Conservation (phyloP, 2,329 filamentous ascomycete species). For the Boeremia lycopersici region DNA sequence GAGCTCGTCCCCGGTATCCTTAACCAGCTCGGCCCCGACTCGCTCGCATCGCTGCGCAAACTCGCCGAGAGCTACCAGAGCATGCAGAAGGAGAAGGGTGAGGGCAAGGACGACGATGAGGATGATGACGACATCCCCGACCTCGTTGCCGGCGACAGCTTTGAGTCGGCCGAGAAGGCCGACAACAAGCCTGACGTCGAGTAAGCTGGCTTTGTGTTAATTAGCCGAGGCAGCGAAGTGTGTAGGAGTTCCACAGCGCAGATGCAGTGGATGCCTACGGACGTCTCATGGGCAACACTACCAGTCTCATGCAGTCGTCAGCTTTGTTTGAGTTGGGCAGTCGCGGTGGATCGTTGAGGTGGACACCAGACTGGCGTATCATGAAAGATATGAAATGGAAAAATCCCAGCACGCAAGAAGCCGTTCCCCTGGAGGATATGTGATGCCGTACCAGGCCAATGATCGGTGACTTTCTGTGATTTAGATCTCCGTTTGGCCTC, state of each 20-base stretch:
- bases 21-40: conserved; percentile 99
- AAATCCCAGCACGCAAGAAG: conserved; percentile 35
- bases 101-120: conserved; percentile 67
- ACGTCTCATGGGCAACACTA: conserved; percentile 6
- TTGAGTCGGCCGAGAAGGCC: conserved; percentile 68
- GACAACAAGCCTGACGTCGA: conserved; percentile 73
- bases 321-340: conserved; percentile 30
- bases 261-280: conserved; percentile 27
- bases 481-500: background rate
- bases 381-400: conserved; percentile 46
- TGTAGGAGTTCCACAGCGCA: conserved; percentile 27
- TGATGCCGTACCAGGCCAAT: background rate
- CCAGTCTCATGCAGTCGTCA: conserved; percentile 25
- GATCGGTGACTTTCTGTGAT: background rate
- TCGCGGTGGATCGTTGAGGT: conserved; percentile 35
- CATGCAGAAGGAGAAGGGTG: conserved; percentile 91
- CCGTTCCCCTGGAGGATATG: background rate
- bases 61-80: conserved; percentile 99
- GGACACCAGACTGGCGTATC: conserved; percentile 42
- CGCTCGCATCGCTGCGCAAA: conserved; percentile 95
- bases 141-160: conserved; percentile 95
- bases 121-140: conserved; percentile 92
- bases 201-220: conserved; percentile 56
- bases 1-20: conserved; percentile 99
- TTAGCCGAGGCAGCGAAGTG: conserved; percentile 20